Base-by-base conservation (phyloP, 2,329 filamentous ascomycete species). In the Sclerotinia glacialis region DNA sequence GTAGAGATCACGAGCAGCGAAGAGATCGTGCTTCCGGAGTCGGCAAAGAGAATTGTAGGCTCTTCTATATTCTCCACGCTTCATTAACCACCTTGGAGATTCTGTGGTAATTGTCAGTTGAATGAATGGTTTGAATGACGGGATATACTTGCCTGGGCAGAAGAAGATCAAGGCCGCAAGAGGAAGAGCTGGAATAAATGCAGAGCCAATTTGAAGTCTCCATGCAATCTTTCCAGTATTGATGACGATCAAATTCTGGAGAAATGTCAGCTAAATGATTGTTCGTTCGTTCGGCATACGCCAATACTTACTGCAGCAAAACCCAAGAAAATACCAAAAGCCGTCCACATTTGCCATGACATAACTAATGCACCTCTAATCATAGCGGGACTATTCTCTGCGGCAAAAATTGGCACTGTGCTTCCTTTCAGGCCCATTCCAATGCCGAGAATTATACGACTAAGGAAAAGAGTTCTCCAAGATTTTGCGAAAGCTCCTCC, bases 301-400 rank as follows among this genome's bases (percentile, higher is more conserved):
- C 16, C 8, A 59, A 9, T 37, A 61, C 64, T 54, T 52, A 66
- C 64, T 76, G 77, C 46, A 78, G 65, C 70, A 31, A 69, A 71
- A 5, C 73, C 72, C 23, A 87, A 77, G 71, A 86, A 83, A 69
- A 87, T 87, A 64, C 85, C 85, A 74, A 87, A 85, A 7, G 83
- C 83, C 5, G 83, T 87, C 85, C 86, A 89, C 76, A 90, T 80
- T 78, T 93, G 89, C 91, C 91, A 94, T 69, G 87, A 88, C 91
- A 95, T 94, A 71, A 93, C 90, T 23, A 95, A 81, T 9, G 89
- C 83, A 67, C 84, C 84, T 63, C 84, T 80, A 68, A 86, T 82
- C 14, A 74, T 71, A 5, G 82, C 80, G 3, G 84, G 84, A 2
- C 81, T 79, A 63, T 82, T 83, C 72, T 86, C 84, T 0, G 84